These are phyloP conservation scores for Kalmusia sp. DNA, from an alignment of 2,329 filamentous ascomycete genomes.

Conservation along the genomic window DNA sequence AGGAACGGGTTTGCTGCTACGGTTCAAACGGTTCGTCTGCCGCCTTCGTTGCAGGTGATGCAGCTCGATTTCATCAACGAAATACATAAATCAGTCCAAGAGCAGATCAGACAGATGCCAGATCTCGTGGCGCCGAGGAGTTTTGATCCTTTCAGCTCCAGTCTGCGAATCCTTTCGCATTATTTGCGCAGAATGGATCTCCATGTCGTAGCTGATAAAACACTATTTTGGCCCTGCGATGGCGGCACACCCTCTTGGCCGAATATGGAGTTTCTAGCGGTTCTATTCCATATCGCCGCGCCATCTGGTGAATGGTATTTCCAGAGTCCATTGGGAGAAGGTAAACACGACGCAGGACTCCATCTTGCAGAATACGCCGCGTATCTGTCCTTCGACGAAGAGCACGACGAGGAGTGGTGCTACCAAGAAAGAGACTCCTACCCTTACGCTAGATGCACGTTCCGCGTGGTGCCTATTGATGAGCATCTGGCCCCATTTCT, in stretches of 20 bases:
- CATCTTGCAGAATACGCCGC: not conserved
- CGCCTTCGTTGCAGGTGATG: not conserved
- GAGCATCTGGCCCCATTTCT: not conserved
- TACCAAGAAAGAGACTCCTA: not conserved
- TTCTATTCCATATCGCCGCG: not conserved
- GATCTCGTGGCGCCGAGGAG: not conserved
- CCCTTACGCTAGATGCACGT: not conserved
- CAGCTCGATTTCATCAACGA: not conserved
- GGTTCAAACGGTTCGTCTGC: not conserved
- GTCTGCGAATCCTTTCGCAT: not conserved
- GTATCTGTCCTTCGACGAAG: not conserved
- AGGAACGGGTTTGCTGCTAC: not conserved
- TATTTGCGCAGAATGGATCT: not conserved
- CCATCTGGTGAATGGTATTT: not conserved
- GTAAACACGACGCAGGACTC: too few relatives aligned
- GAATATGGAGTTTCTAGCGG: not conserved
- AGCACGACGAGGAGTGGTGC: not conserved
- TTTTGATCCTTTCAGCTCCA: conserved; percentile 7
- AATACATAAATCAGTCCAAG: not conserved
- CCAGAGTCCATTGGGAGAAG: not conserved
- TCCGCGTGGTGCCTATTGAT: not conserved
- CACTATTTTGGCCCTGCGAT: conserved; percentile 4
- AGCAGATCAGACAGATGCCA: not conserved
- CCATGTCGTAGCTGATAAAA: conserved; percentile 5
- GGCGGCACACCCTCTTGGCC: not conserved